These are phyloP conservation scores for Lentinula boryana DNA, from an alignment of 768 basidiomycete genomes.

Conservation along the genomic window DNA sequence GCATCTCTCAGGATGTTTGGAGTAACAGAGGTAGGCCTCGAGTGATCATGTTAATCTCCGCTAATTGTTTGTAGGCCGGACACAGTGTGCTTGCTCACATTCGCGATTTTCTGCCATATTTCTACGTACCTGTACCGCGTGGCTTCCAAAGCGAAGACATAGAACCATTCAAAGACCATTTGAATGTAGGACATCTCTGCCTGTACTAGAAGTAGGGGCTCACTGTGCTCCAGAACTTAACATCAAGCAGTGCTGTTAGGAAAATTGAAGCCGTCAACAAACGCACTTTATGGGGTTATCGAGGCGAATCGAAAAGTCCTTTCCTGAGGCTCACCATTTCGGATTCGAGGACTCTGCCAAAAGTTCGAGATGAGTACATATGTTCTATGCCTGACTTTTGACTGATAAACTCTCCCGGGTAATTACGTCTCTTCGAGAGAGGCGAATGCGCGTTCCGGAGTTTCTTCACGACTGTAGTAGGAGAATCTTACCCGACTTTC, in stretches of 20 bases:
- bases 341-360: conserved; percentile 74
- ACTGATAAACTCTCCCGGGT: conserved; percentile 14
- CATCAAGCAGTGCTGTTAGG: conserved; percentile 33
- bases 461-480: conserved; percentile 38
- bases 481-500: conserved; percentile 57
- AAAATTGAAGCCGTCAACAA: conserved; percentile 56
- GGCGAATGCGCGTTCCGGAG: conserved; percentile 65
- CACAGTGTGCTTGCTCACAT: conserved; percentile 87
- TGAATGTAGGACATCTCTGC: conserved; percentile 60
- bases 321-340: conserved; percentile 83
- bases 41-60: neutral
- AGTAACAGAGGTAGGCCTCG: conserved; percentile 66
- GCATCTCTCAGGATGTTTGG: conserved; percentile 73
- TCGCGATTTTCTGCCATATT: conserved; percentile 84
- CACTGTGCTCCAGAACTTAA: conserved; percentile 20
- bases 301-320: conserved; percentile 67
- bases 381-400: conserved; percentile 5
- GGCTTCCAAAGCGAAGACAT: conserved; percentile 73
- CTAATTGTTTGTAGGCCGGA: conserved; percentile 46
- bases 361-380: conserved; percentile 80
- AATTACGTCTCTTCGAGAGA: conserved; percentile 62
- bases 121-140: conserved; percentile 83
- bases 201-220: neutral
- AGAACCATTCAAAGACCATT: conserved; percentile 51
- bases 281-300: conserved; percentile 83